Base-by-base conservation (phyloP, 1,284 basidiomycete genomes). In the Boletus smithii region DNA sequence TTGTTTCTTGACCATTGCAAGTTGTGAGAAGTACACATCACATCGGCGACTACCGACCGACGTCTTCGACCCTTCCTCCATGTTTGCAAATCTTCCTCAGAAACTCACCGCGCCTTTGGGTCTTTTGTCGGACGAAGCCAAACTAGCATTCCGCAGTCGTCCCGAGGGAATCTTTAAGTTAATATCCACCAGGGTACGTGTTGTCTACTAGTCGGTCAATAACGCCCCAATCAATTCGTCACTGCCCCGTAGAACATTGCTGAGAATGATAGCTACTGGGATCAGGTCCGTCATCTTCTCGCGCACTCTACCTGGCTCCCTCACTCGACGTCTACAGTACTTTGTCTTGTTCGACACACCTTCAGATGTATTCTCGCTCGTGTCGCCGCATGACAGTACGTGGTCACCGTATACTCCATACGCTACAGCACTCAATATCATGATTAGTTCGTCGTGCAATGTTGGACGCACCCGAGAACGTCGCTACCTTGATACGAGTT, bases 281-380 rank as follows among this genome's bases (percentile, higher is more conserved):
- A 91, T 52, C 88, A 91, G 71, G 88, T 88, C 55, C 54, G 77
- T 62, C 34, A 27, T 32, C 20, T 34, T 42, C 49, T 33, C 16
- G 44, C 14, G 26, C 34, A 20, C 38, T 35, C 41, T 23, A 22
- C 30, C 7, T 10, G 9, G 18, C n/a, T 38, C 47, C 46, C 48
- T 51, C 47, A 57, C 46, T 55, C 44, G 50, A 49, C 29, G 23
- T 57, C 49, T 46, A 10, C 63, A 95, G 85, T 97, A 88, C 67
- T 83, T 88, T 54, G 70, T 79, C 30, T 71, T 95, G 9, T 95
- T 95, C 65, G 90, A 91, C 69, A 86, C 88, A 7, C 77, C 89
- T 0, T 87, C 89, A 0, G 93, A 95, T 62, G 90, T 93, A 16
- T 91, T 89, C 69, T 87, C 89, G 22, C 77, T 95, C 48, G 85